These are phyloP conservation scores for Drosera spatulata DNA, from an alignment of 179 eudicot genomes.

Conservation along the genomic window DNA sequence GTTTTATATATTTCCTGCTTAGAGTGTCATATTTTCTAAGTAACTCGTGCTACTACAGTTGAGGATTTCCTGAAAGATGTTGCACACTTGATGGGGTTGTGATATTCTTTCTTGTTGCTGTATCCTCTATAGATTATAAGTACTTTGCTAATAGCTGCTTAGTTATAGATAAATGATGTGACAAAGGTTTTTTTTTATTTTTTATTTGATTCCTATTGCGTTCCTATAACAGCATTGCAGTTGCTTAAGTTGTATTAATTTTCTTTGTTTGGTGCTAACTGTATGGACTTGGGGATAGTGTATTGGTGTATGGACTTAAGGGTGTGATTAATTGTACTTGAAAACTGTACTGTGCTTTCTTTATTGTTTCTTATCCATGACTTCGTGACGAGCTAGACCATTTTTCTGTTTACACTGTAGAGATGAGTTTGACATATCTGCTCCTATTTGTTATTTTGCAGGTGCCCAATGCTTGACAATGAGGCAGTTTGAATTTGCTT, in stretches of 20 bases:
- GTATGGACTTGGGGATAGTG: too few species aligned
- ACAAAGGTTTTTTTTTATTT: not conserved
- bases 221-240: too few species aligned
- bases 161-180: not conserved
- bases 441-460: slow-evolving; percentile 34
- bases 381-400: not conserved
- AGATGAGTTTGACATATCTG: slow-evolving; percentile 17
- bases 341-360: too few species aligned
- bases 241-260: not conserved
- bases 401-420: not conserved
- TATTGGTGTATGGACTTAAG: too few species aligned
- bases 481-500: slow-evolving; percentile 21
- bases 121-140: not conserved
- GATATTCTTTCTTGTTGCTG: not conserved
- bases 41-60: too few species aligned
- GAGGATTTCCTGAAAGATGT: too few species aligned
- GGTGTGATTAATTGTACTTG: too few species aligned
- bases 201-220: not conserved
- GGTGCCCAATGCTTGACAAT: slow-evolving; percentile 23
- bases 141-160: not conserved
- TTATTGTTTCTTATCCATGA: too few species aligned
- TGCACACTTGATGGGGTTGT: not conserved
- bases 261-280: too few species aligned
- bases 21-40: not conserved
- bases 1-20: slow-evolving; percentile 16